Percentiles rank a stretch among this genome's conserved stretches.
Conservation (phyloP, 2,329 filamentous ascomycete genomes). For the Claviceps humidiphila region DNA sequence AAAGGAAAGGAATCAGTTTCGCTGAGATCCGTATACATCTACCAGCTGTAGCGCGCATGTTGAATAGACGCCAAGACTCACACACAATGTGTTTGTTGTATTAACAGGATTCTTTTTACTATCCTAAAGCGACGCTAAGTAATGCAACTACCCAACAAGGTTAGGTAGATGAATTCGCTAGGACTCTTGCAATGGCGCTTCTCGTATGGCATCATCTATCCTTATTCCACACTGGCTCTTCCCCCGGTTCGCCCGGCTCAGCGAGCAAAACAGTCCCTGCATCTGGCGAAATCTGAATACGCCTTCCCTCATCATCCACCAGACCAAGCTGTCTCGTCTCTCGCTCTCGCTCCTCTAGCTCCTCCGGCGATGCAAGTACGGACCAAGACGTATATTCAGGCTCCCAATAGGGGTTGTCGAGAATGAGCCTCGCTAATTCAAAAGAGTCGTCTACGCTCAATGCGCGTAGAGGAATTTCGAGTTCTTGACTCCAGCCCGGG, state of each 20-base stretch:
- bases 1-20: too few species aligned
- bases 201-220: neutral
- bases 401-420: constrained; percentile 31
- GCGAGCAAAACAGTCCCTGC: neutral
- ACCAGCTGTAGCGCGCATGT: too few species aligned
- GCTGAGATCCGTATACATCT: too few species aligned
- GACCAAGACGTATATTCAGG: neutral
- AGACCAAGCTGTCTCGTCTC: constrained; percentile 3
- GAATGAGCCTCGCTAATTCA: constrained; percentile 27
- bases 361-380: neutral
- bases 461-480: constrained; percentile 23
- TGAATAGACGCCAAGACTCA: too few species aligned
- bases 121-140: neutral
- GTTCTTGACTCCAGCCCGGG: constrained; percentile 19
- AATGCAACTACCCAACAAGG: neutral
- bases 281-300: neutral
- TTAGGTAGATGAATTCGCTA: neutral
- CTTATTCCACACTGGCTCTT: constrained; percentile 2
- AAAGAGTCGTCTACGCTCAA: constrained; percentile 17
- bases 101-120: too few species aligned
- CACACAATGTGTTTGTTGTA: too few species aligned
- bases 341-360: neutral
- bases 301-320: constrained; percentile 7
- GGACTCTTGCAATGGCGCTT: neutral
- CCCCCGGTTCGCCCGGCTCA: constrained; percentile 1